Conservation (phyloP, 805 yeast genomes). For the Candida methanosorbosa region DNA sequence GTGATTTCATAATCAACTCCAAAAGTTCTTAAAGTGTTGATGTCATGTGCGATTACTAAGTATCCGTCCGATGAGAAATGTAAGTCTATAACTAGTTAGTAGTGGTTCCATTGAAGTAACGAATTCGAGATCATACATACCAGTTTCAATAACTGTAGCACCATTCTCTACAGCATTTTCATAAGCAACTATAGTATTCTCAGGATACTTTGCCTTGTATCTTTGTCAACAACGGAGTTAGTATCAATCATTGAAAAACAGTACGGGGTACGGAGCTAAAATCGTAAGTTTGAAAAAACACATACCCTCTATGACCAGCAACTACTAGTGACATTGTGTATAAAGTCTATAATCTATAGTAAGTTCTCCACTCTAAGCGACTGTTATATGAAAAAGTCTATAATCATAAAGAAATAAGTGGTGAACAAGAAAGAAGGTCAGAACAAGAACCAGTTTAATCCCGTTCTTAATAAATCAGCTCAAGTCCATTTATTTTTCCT, state of each 20-base stretch:
- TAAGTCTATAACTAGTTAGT: slow-evolving; percentile 8
- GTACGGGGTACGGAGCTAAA: neutral
- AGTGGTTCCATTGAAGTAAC: neutral
- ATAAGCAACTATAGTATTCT: slow-evolving; percentile 27
- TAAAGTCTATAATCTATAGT: too few species aligned
- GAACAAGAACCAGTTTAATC: neutral
- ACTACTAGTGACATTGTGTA: slow-evolving; percentile 2
- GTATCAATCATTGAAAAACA: too few species aligned
- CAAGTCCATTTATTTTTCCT: too few species aligned
- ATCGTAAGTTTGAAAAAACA: slow-evolving; percentile 1
- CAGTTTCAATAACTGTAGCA: slow-evolving; percentile 24
- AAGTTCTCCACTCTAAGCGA: too few species aligned
- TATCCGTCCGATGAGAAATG: slow-evolving; percentile 26
- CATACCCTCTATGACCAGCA: slow-evolving; percentile 25
- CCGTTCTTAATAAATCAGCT: too few species aligned
- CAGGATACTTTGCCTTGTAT: slow-evolving; percentile 21
- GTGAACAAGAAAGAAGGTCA: too few species aligned
- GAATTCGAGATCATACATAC: neutral
- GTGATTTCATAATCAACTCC: slow-evolving; percentile 20
- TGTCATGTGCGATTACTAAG: slow-evolving; percentile 27
- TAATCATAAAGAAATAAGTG: too few species aligned
- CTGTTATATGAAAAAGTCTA: too few species aligned
- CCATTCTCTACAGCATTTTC: slow-evolving; percentile 25
- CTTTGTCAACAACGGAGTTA: slow-evolving; percentile 6
- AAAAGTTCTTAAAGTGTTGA: slow-evolving; percentile 22